Conservation (phyloP, 129 eudicot genomes). For the Solidago caesia region DNA sequence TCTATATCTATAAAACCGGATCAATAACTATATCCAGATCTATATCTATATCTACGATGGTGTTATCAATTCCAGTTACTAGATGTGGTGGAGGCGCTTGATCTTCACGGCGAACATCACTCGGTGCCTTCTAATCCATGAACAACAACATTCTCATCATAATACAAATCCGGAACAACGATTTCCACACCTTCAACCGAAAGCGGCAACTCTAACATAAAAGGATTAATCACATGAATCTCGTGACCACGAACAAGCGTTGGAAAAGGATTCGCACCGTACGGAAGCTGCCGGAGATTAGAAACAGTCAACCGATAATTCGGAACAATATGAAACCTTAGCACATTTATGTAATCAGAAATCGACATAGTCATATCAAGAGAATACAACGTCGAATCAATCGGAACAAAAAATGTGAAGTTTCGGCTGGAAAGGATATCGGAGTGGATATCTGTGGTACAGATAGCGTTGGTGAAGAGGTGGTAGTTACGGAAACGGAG, state of each 20-base stretch:
- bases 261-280: slow-evolving; percentile 31
- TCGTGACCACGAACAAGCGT: slow-evolving; percentile 35
- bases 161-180: slow-evolving; percentile 42
- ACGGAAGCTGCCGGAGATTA: slow-evolving; percentile 43
- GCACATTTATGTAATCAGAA: slow-evolving; percentile 38
- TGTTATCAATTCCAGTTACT: no score
- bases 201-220: slow-evolving; percentile 22
- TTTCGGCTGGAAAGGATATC: slow-evolving; percentile 35
- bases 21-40: no score
- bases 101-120: no score
- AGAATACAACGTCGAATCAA: slow-evolving; percentile 42
- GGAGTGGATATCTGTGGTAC: slow-evolving; percentile 49
- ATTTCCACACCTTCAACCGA: slow-evolving; percentile 38
- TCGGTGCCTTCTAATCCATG: slow-evolving; percentile 48
- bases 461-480: slow-evolving; percentile 61
- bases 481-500: slow-evolving; percentile 47
- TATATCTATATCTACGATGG: no score
- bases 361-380: slow-evolving; percentile 49
- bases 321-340: slow-evolving; percentile 51
- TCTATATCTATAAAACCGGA: no score
- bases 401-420: slow-evolving; percentile 57
- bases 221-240: slow-evolving; percentile 21
- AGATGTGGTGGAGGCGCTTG: no score
- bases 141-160: slow-evolving; percentile 39
- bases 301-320: slow-evolving; percentile 33